Percentiles rank a stretch among this genome's conserved stretches.
Evolutionary conservation across 768 basidiomycete genomes (phyloP).

Genomic region (Pleurotus djamor): DNA sequence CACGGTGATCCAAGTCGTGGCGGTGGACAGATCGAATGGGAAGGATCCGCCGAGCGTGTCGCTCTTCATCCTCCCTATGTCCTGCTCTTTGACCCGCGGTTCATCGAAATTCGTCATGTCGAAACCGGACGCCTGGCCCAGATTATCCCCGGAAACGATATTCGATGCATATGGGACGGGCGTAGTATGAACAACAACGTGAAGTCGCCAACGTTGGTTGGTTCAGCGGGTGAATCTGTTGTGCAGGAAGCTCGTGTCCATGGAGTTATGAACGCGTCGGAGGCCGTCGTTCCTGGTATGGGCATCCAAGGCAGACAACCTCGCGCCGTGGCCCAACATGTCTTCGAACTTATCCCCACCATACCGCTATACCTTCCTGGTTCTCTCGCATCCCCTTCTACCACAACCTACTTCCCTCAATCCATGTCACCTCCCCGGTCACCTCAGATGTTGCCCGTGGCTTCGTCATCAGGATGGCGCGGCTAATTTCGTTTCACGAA

Average conservation of each 20-base stretch:
- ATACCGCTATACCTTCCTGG: conserved; percentile 67
- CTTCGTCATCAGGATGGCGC: conserved; percentile 12
- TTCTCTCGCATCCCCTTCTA: conserved; percentile 53
- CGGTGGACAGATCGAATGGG: conserved; percentile 88
- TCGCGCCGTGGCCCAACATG: conserved; percentile 64
- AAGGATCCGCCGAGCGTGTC: conserved; percentile 86
- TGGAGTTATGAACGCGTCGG: conserved; percentile 74
- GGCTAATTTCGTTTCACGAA: neutral
- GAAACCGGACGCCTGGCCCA: conserved; percentile 80
- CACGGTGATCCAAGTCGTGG: conserved; percentile 86
- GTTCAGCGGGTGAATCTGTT: conserved; percentile 44
- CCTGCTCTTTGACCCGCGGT: conserved; percentile 85
- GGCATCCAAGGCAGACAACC: conserved; percentile 23
- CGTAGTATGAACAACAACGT: conserved; percentile 56
- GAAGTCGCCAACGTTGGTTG: conserved; percentile 59
- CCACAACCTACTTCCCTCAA: conserved; percentile 49
- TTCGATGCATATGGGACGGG: conserved; percentile 92
- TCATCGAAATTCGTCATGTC: conserved; percentile 91
- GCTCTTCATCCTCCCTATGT: conserved; percentile 92
- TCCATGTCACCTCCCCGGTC: conserved; percentile 56
- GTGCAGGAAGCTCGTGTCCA: conserved; percentile 83
- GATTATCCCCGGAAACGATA: conserved; percentile 81
- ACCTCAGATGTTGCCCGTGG: conserved; percentile 36
- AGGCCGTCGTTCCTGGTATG: conserved; percentile 33
- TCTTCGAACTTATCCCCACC: conserved; percentile 79